Base-by-base conservation (phyloP, 139 green algal genomes). In the Edaphochlamys debaryana region DNA sequence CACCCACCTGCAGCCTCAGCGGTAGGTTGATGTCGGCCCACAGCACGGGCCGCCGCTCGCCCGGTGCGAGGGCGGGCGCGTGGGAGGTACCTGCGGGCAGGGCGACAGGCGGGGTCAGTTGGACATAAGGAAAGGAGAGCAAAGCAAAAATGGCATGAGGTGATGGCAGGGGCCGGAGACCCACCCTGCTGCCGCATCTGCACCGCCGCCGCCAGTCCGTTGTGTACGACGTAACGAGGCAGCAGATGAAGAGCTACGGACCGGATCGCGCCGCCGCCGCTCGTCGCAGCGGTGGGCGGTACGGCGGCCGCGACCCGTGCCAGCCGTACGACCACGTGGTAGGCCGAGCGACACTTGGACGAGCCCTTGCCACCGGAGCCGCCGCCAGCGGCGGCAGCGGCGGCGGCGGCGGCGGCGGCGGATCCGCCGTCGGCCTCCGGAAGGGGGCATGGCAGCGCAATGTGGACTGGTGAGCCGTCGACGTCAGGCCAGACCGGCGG, bases 151-250 rank as follows among this genome's bases (percentile, higher is more conserved):
- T n/a, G n/a, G n/a, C n/a, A n/a, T n/a, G n/a, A n/a, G n/a, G n/a
- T n/a, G n/a, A n/a, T n/a, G n/a, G n/a, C n/a, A n/a, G n/a, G n/a
- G n/a, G n/a, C n/a, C n/a, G n/a, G n/a, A n/a, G n/a, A n/a, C 79
- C 4, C 29, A 69, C 84, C 89, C 77, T 92, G 87, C 83, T 96
- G 93, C 54, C 87, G 79, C 72, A 93, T 92, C 82, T 95, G 93
- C 29, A 97, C 76, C 37, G 85, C 72, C 62, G 82, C 74, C 23
- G 88, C 75, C n/a, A 97, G 86, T 0, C 62, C 83, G 76, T 98
- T 98, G 68, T 88, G 70, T 32, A 98, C 77, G 40, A 97, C 64
- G 81, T 94, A 97, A 42, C 93, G 91, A 0, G 94, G 94, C 69
- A 93, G 82, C 23, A 98, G 45, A n/a, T 95, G 91, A 45, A 98